Evolutionary conservation across 2,329 filamentous ascomycete genomes (phyloP).

Genomic region (Aspergillus glaucus): DNA sequence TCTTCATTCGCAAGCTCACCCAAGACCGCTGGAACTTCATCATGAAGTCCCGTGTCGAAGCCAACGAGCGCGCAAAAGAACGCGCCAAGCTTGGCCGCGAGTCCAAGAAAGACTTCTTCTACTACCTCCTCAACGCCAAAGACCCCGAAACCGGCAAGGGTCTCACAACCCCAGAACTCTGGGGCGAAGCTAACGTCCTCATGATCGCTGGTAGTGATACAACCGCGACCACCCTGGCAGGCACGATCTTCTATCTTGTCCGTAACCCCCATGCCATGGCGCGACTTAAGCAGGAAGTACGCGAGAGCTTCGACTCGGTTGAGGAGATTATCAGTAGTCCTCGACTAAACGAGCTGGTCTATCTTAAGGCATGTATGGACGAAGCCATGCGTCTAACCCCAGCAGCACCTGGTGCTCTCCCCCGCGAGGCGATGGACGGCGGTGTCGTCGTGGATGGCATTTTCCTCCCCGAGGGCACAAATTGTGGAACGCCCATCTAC

Average conservation of each 20-base stretch:
- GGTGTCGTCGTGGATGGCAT: slow-evolving; percentile 33
- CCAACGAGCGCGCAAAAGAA: slow-evolving; percentile 58
- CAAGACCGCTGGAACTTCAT: slow-evolving; percentile 64
- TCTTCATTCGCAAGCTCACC: slow-evolving; percentile 62
- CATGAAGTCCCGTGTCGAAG: slow-evolving; percentile 62
- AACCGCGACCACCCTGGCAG: slow-evolving; percentile 56
- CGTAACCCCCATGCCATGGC: slow-evolving; percentile 26
- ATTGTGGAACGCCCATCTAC: slow-evolving; percentile 62
- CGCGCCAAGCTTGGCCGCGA: slow-evolving; percentile 54
- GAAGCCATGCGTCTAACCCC: slow-evolving; percentile 37
- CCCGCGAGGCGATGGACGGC: slow-evolving; percentile 34
- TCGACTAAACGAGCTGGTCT: slow-evolving; percentile 30
- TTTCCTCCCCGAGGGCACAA: slow-evolving; percentile 46
- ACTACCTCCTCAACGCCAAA: slow-evolving; percentile 64
- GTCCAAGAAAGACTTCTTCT: slow-evolving; percentile 68
- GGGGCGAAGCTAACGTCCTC: slow-evolving; percentile 65
- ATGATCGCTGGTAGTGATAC: slow-evolving; percentile 69
- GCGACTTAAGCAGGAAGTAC: slow-evolving; percentile 31
- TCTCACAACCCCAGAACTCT: slow-evolving; percentile 60
- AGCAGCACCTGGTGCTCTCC: slow-evolving; percentile 32
- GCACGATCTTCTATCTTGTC: slow-evolving; percentile 36
- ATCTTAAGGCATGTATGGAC: slow-evolving; percentile 37
- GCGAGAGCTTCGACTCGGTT: slow-evolving; percentile 26
- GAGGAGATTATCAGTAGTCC: slow-evolving; percentile 34
- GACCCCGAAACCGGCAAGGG: slow-evolving; percentile 65